Evolutionary conservation across 2,329 filamentous ascomycete species (phyloP).

Genomic region (Trichoderma hamatum): DNA sequence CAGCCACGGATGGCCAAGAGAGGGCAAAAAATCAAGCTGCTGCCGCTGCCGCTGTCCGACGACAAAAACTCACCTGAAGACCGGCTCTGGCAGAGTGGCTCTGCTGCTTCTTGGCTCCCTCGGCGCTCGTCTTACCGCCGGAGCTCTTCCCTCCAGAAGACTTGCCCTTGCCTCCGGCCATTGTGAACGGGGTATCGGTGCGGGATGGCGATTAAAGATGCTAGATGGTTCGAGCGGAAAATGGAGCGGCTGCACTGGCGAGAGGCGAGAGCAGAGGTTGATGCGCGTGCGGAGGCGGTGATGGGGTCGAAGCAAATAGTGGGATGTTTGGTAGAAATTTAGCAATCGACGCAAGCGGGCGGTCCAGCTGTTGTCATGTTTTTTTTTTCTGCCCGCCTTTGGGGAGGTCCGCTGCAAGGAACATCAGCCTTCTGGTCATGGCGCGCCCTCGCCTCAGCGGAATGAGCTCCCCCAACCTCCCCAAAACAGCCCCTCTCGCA

Average conservation of each 20-base stretch:
- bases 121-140: conserved; percentile 71
- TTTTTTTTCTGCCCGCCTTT: conserved; percentile 10
- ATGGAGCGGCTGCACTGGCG: conserved; percentile 14
- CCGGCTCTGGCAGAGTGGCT: conserved; percentile 96
- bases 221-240: neutral
- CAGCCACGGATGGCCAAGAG: neutral
- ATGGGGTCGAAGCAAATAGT: conserved; percentile 20
- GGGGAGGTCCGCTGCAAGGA: conserved; percentile 26
- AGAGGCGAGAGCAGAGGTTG: conserved; percentile 12
- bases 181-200: conserved; percentile 42
- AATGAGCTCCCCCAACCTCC: conserved; percentile 19
- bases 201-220: neutral
- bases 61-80: conserved; percentile 76
- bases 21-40: conserved; percentile 8
- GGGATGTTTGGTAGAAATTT: conserved; percentile 31
- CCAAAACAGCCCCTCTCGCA: neutral
- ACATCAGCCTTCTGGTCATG: conserved; percentile 21
- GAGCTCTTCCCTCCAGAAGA: conserved; percentile 85
- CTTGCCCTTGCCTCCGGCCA: conserved; percentile 92
- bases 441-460: conserved; percentile 1
- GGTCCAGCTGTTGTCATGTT: conserved; percentile 30
- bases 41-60: neutral
- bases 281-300: conserved; percentile 20
- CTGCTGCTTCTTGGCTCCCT: conserved; percentile 81
- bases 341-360: conserved; percentile 27